Conservation (phyloP, 805 yeast genomes). For the Metschnikowia proteae region DNA sequence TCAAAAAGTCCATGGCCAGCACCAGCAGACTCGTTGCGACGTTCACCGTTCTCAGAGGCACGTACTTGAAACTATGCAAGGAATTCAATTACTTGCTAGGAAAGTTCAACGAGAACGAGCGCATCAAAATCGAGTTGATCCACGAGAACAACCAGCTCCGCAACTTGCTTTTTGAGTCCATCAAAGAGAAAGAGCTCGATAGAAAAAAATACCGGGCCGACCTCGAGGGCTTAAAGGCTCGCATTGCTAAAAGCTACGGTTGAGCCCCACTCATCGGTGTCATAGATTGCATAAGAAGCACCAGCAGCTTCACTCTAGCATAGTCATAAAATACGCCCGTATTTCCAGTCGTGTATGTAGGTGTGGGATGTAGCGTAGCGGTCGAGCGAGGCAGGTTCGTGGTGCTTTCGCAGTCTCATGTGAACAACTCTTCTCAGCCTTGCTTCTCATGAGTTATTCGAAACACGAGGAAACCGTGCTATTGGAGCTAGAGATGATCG, state of each 20-base stretch:
- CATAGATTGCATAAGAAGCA: background rate
- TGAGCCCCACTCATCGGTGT: background rate
- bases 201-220: conserved; percentile 16
- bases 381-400: background rate
- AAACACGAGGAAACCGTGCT: conserved; percentile 25
- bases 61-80: conserved; percentile 36
- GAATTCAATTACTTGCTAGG: conserved; percentile 34
- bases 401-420: background rate
- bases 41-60: conserved; percentile 31
- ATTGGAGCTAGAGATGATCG: conserved; percentile 32
- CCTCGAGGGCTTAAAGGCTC: conserved; percentile 2
- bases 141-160: conserved; percentile 35
- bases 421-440: background rate
- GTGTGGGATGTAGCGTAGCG: background rate
- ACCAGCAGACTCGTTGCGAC: conserved; percentile 27
- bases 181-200: conserved; percentile 25
- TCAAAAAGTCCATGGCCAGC: conserved; percentile 25
- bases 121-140: conserved; percentile 31
- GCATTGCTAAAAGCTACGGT: background rate
- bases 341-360: background rate
- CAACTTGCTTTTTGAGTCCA: conserved; percentile 26
- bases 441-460: background rate
- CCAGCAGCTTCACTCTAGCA: background rate
- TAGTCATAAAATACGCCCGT: conserved; percentile 1
- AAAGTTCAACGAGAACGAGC: conserved; percentile 37